phyloP scores from a whole-genome alignment of 345 rosid genomes.

The Rhodomyrtus tomentosa region DNA sequence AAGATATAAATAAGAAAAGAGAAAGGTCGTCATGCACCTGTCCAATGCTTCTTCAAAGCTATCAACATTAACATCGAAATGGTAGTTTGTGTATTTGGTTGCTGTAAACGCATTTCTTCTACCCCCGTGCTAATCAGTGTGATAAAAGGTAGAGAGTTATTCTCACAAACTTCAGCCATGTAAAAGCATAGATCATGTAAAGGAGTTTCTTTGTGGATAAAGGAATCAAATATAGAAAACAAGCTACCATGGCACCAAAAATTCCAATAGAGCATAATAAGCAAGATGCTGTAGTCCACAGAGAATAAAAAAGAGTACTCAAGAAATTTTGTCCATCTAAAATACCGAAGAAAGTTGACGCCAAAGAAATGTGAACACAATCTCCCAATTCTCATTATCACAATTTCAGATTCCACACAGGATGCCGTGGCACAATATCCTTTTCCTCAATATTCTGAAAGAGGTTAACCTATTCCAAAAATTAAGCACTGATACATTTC shows the following conservation, averaged over 20 bases:
- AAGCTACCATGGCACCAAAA: neutral
- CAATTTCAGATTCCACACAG: neutral
- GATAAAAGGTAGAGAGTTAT: neutral
- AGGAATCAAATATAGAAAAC: neutral
- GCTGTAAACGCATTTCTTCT: slow-evolving; percentile 68
- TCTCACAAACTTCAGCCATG: neutral
- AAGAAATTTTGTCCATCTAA: neutral
- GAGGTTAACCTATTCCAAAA: neutral
- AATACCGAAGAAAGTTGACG: neutral
- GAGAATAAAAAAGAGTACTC: neutral
- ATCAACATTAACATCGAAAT: slow-evolving; percentile 69
- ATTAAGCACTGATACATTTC: neutral
- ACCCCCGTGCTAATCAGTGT: slow-evolving; percentile 69
- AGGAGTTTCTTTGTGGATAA: neutral
- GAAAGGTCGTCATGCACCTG: slow-evolving; percentile 25
- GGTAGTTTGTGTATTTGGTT: slow-evolving; percentile 57
- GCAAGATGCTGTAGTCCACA: neutral
- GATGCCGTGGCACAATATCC: neutral
- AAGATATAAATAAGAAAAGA: neutral
- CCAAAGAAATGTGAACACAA: neutral
- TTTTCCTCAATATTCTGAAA: neutral
- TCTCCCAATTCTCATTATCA: neutral
- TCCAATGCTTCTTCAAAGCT: slow-evolving; percentile 85
- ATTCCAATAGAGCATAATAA: neutral
- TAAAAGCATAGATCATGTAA: neutral